Base-by-base conservation (phyloP, 2,329 filamentous ascomycete genomes). In the Neocucurbitaria cava region DNA sequence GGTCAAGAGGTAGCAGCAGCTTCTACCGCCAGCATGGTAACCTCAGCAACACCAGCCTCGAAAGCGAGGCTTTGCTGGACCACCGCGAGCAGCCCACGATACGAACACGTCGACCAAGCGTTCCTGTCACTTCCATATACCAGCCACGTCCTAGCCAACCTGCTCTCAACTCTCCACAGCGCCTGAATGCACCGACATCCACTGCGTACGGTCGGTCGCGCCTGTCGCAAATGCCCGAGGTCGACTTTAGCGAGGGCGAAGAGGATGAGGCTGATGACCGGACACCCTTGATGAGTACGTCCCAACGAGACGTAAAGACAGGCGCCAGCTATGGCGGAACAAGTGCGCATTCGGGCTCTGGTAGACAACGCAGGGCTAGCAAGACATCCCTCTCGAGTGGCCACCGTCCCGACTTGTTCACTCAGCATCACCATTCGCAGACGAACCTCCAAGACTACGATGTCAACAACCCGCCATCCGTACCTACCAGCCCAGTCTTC, bases 51-150 rank as follows among this genome's bases (percentile, higher is more conserved):
- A 92, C 90, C 0, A 98, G 94, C 74, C 80, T 98, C 59, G 94
- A 97, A 64, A 97, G 92, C 74, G 89, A 96, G 71, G 88, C 86
- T 7, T 79, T 98, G 63, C 80, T 98, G 17, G 94, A 98, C 76
- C 94, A 98, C 76, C 86, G 92, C 87, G 79, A 80, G 36, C 78
- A 80, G 41, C 68, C 69, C 8, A 72, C 75, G 5, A 64, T 77
- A 20, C 69, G 77, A 46, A 67, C 76, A 7, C 75, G 80, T 46
- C 73, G 80, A 17, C 72, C 77, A 44, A 82, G 79, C 64, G 71
- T 80, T 21, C 76, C 78, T 51, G 65, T 76, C 31, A 61, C 69
- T 20, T 64, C 64, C 36, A 64, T 72, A 24, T 71, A 65, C 51
- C 62, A 62, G 33, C 63, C 65, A 28, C 68, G 72, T 15, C 46